Conservation (phyloP, 2,329 filamentous ascomycete species). For the Alternaria arbusti region DNA sequence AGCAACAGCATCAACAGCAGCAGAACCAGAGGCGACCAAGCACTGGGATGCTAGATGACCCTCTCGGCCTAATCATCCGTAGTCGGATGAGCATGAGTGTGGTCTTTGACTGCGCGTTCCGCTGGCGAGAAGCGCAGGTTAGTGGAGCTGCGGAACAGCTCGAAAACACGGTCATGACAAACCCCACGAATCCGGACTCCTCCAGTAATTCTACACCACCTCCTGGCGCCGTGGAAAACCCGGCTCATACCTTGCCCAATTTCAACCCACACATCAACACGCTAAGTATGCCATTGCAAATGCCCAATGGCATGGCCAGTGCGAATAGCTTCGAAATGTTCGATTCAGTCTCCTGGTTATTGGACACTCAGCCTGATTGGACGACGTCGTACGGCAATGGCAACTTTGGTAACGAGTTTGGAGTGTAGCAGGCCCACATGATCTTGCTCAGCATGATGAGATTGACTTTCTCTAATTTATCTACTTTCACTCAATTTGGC, state of each 20-base stretch:
- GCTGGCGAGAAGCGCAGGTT: slow-evolving; percentile 74
- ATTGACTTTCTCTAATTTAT: background rate
- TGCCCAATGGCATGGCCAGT: slow-evolving; percentile 60
- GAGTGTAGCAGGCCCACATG: slow-evolving; percentile 20
- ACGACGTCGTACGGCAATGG: slow-evolving; percentile 31
- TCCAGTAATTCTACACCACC: slow-evolving; percentile 67
- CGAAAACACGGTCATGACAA: slow-evolving; percentile 76
- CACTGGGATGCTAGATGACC: slow-evolving; percentile 64
- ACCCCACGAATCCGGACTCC: slow-evolving; percentile 85
- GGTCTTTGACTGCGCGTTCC: slow-evolving; percentile 84
- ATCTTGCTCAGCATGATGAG: background rate
- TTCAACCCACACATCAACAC: slow-evolving; percentile 48
- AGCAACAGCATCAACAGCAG: slow-evolving; percentile 29
- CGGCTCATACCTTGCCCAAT: slow-evolving; percentile 41
- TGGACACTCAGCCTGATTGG: slow-evolving; percentile 70
- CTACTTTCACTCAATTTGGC: background rate
- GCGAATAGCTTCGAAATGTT: slow-evolving; percentile 71
- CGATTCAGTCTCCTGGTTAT: slow-evolving; percentile 90
- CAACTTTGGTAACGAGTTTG: slow-evolving; percentile 41
- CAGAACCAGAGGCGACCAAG: slow-evolving; percentile 34
- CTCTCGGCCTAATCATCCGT: slow-evolving; percentile 79
- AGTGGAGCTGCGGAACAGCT: slow-evolving; percentile 55
- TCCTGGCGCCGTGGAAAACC: slow-evolving; percentile 48
- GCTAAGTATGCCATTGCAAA: slow-evolving; percentile 61
- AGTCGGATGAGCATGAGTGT: slow-evolving; percentile 86